Percentiles rank a stretch among this genome's conserved stretches.
Conservation (phyloP, 2,329 filamentous ascomycete genomes). For the Pseudogymnoascus verrucosus region DNA sequence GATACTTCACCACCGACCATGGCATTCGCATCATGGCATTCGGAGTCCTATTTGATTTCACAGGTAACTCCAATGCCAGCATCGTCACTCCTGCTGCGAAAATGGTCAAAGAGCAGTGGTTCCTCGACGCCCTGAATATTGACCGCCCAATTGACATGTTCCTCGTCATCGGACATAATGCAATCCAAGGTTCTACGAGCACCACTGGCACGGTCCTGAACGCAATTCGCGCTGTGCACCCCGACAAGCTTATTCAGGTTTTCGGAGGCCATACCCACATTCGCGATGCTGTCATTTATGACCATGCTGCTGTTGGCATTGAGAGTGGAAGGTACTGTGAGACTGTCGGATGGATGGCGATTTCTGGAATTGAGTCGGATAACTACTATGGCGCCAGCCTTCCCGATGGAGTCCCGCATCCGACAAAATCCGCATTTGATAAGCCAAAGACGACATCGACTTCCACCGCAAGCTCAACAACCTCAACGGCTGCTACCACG, state of each 20-base stretch:
- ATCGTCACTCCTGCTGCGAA: constrained; percentile 72
- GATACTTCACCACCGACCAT: constrained; percentile 84
- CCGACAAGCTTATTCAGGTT: constrained; percentile 80
- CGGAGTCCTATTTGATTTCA: constrained; percentile 93
- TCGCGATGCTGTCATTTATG: constrained; percentile 73
- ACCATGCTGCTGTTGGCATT: constrained; percentile 68
- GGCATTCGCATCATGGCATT: constrained; percentile 78
- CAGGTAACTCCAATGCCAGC: constrained; percentile 83
- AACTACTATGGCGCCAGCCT: constrained; percentile 19
- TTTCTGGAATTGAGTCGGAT: constrained; percentile 48
- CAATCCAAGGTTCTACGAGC: constrained; percentile 55
- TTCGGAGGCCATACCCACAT: constrained; percentile 90
- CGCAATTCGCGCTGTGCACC: constrained; percentile 66
- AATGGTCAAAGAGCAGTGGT: constrained; percentile 79
- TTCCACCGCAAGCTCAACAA: constrained; percentile 59
- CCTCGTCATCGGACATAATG: constrained; percentile 77
- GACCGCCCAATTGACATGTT: constrained; percentile 73
- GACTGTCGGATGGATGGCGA: constrained; percentile 88
- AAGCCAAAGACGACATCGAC: constrained; percentile 28
- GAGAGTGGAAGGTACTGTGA: constrained; percentile 91
- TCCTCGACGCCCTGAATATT: constrained; percentile 76
- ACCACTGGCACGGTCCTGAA: constrained; percentile 71
- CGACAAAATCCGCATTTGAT: constrained; percentile 24
- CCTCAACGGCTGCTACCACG: constrained; percentile 41
- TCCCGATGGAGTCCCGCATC: constrained; percentile 23